Evolutionary conservation across 768 basidiomycete genomes (phyloP).

Genomic region (Russula olivacea): DNA sequence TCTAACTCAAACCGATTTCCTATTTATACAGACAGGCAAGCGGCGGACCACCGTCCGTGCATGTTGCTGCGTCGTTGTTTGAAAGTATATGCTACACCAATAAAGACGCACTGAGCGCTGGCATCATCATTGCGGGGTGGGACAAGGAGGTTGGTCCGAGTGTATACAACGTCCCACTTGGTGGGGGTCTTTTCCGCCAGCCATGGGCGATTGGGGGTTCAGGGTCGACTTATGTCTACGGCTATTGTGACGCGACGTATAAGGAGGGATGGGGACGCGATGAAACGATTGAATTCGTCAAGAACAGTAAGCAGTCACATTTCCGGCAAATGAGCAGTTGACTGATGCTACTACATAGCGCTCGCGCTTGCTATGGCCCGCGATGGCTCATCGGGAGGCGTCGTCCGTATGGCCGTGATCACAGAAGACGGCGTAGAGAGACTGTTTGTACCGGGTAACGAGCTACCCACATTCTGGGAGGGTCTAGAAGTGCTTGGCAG

Average conservation of each 20-base stretch:
- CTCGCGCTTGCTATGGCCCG: slow-evolving; percentile 93
- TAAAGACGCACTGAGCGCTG: slow-evolving; percentile 83
- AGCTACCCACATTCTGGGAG: slow-evolving; percentile 88
- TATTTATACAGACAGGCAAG: slow-evolving; percentile 37
- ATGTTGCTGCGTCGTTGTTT: slow-evolving; percentile 76
- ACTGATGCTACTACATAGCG: slow-evolving; percentile 42
- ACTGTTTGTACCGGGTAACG: slow-evolving; percentile 84
- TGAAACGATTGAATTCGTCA: slow-evolving; percentile 90
- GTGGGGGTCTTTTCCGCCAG: slow-evolving; percentile 93
- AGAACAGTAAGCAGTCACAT: slow-evolving; percentile 66
- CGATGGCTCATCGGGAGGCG: slow-evolving; percentile 96
- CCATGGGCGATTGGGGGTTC: slow-evolving; percentile 99
- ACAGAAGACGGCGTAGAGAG: slow-evolving; percentile 89
- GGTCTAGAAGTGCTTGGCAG: slow-evolving; percentile 65
- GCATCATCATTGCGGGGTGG: slow-evolving; percentile 98
- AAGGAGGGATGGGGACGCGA: slow-evolving; percentile 86
- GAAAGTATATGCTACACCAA: slow-evolving; percentile 88
- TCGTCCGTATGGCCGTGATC: slow-evolving; percentile 96
- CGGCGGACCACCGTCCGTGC: slow-evolving; percentile 69
- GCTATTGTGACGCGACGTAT: slow-evolving; percentile 98
- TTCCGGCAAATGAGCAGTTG: neutral
- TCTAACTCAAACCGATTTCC: neutral
- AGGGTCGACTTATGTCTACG: slow-evolving; percentile 97
- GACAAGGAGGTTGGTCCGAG: slow-evolving; percentile 85
- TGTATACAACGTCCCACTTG: slow-evolving; percentile 95